Percentiles rank a stretch among this genome's conserved stretches.
phyloP scores from a whole-genome alignment of 768 basidiomycete genomes.

The Lentinula boryana region DNA sequence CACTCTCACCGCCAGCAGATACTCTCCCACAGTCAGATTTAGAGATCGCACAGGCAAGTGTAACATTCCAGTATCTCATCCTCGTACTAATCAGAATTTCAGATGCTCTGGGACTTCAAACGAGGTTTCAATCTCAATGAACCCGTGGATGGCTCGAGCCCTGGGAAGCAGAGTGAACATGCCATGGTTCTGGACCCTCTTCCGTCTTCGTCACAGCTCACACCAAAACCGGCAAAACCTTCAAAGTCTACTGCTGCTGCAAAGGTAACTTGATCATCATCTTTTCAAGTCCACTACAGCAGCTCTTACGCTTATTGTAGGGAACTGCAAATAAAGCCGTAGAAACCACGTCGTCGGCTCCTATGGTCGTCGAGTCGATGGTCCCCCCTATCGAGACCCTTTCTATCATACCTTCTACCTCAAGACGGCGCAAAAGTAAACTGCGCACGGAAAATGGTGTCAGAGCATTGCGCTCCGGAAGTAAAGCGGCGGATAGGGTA shows the following conservation, averaged over 20 bases:
- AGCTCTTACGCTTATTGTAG: neutral
- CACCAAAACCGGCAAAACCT: neutral
- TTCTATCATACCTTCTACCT: conserved; percentile 28
- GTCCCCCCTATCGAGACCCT: conserved; percentile 10
- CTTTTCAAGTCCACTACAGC: neutral
- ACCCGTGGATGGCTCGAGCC: neutral
- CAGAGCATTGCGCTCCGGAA: conserved; percentile 40
- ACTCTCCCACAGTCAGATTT: conserved; percentile 37
- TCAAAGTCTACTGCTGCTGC: neutral
- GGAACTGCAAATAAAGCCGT: neutral
- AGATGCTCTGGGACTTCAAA: conserved; percentile 37
- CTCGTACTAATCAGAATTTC: conserved; percentile 10
- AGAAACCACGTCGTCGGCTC: neutral
- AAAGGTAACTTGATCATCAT: neutral
- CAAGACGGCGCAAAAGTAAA: conserved; percentile 30
- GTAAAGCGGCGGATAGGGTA: conserved; percentile 18
- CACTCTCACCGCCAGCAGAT: conserved; percentile 19
- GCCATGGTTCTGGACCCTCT: neutral
- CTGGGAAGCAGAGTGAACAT: neutral
- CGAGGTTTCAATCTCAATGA: conserved; percentile 1
- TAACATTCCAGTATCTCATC: neutral
- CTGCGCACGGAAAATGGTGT: conserved; percentile 26
- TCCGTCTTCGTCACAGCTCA: neutral
- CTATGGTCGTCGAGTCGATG: neutral
- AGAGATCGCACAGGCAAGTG: conserved; percentile 51